A percentile compares a stretch with the other conserved stretches of the same genome.
Conservation (phyloP, 192 early-diverging fungal species). For the Spizellomyces punctatus region DNA sequence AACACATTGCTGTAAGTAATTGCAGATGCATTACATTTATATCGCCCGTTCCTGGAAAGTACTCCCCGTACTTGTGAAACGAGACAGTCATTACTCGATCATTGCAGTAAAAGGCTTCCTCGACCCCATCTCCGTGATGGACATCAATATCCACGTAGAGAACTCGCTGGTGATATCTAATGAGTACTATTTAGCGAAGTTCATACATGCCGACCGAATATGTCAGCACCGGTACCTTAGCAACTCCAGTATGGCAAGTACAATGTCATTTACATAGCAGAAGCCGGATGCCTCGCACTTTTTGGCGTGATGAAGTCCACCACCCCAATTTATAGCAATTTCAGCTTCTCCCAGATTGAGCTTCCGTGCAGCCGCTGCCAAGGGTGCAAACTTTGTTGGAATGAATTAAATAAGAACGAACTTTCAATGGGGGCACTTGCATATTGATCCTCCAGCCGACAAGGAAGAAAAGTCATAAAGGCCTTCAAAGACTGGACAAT, state of each 20-base stretch:
- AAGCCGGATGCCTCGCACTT: slow-evolving; percentile 90
- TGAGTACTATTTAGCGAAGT: background rate
- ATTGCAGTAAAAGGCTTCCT: slow-evolving; percentile 92
- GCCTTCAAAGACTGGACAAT: slow-evolving; percentile 97
- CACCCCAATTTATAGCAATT: slow-evolving; percentile 98
- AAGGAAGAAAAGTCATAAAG: slow-evolving; percentile 94
- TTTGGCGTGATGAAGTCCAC: slow-evolving; percentile 94
- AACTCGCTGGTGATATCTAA: slow-evolving; percentile 75
- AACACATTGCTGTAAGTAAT: slow-evolving; percentile 1
- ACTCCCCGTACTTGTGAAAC: slow-evolving; percentile 95
- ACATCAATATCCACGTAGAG: slow-evolving; percentile 97
- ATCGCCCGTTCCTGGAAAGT: slow-evolving; percentile 97
- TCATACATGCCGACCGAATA: background rate
- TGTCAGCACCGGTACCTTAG: slow-evolving; percentile 54
- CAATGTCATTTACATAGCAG: slow-evolving; percentile 99
- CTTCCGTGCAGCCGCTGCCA: slow-evolving; percentile 80
- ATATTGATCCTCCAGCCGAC: slow-evolving; percentile 87
- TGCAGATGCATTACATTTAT: slow-evolving; percentile 60
- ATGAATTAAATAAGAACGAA: background rate
- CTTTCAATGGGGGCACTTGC: slow-evolving; percentile 21
- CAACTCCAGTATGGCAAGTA: slow-evolving; percentile 87
- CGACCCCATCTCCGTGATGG: slow-evolving; percentile 98
- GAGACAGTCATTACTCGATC: slow-evolving; percentile 95
- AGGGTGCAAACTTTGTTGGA: background rate
- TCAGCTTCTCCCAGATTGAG: slow-evolving; percentile 79